A percentile compares a stretch with the other conserved stretches of the same genome.
phyloP scores from a whole-genome alignment of 2,329 filamentous ascomycete species.

The Aspergillus sp. region DNA sequence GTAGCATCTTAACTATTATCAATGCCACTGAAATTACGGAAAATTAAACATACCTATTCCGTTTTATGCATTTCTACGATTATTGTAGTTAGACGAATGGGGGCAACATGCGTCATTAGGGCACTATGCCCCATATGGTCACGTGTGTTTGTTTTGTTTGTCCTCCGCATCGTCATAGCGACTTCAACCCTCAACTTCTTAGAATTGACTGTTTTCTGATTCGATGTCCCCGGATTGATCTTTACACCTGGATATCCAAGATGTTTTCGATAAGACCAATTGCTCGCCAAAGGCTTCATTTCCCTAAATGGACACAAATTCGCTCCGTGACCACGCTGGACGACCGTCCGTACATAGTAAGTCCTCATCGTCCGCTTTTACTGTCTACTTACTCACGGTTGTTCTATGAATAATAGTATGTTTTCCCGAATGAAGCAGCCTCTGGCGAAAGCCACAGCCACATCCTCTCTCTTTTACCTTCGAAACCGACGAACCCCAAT shows the following conservation, averaged over 20 bases:
- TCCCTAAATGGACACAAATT: constrained; percentile 18
- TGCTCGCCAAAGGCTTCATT: constrained; percentile 12
- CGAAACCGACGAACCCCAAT: constrained; percentile 45
- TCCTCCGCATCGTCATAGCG: constrained; percentile 9
- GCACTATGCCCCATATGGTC: not conserved
- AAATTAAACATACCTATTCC: too few species aligned
- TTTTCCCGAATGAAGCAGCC: constrained; percentile 40
- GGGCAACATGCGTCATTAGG: not conserved
- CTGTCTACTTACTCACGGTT: constrained; percentile 9
- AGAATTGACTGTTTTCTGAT: not conserved
- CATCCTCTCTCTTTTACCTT: constrained; percentile 52
- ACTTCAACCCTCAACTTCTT: constrained; percentile 1
- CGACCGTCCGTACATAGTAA: constrained; percentile 34
- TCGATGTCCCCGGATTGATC: not conserved
- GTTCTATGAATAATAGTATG: constrained; percentile 37
- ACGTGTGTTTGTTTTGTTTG: constrained; percentile 22
- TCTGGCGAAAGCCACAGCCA: constrained; percentile 34
- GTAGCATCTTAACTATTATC: too few species aligned
- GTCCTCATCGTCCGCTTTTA: constrained; percentile 7
- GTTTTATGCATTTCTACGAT: too few species aligned
- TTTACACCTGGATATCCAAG: not conserved
- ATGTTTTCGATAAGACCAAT: constrained; percentile 22
- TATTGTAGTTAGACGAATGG: too few species aligned
- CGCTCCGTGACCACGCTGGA: constrained; percentile 33
- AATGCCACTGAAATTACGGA: too few species aligned